Percentiles rank a stretch among this genome's conserved stretches.
Conservation (phyloP, 2,329 filamentous ascomycete species). For the Lachnellula cervina region DNA sequence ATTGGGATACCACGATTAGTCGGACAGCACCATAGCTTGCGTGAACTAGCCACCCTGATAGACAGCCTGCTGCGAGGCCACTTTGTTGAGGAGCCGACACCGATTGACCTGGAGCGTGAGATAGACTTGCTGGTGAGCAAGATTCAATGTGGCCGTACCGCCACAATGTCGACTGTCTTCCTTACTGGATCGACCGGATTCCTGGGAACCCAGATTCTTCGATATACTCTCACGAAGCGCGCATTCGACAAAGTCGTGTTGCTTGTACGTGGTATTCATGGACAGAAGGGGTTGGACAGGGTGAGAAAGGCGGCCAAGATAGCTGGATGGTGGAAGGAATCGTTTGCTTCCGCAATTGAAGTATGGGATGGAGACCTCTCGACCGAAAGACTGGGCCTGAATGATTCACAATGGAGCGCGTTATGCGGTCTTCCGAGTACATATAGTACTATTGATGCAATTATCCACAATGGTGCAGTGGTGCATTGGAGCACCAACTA, state of each 20-base stretch:
- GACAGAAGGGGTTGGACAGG: constrained; percentile 3
- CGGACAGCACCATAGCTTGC: neutral
- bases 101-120: neutral
- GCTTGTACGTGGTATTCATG: constrained; percentile 15
- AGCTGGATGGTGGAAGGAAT: constrained; percentile 22
- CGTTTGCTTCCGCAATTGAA: constrained; percentile 11
- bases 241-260: constrained; percentile 17
- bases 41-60: neutral
- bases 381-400: constrained; percentile 65
- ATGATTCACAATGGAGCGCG: constrained; percentile 56
- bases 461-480: constrained; percentile 75
- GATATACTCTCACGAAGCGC: constrained; percentile 12
- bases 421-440: constrained; percentile 42
- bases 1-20: neutral
- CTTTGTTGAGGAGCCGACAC: too few relatives aligned
- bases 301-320: constrained; percentile 10
- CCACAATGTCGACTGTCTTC: constrained; percentile 9
- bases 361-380: constrained; percentile 61
- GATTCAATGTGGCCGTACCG: neutral
- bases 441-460: constrained; percentile 52
- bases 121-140: neutral
- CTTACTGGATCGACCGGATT: constrained; percentile 23
- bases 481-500: constrained; percentile 79
- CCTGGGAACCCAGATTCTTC: constrained; percentile 22
- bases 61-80: neutral